phyloP scores from a whole-genome alignment of 2,329 filamentous ascomycete genomes.

The Phoma sp. region DNA sequence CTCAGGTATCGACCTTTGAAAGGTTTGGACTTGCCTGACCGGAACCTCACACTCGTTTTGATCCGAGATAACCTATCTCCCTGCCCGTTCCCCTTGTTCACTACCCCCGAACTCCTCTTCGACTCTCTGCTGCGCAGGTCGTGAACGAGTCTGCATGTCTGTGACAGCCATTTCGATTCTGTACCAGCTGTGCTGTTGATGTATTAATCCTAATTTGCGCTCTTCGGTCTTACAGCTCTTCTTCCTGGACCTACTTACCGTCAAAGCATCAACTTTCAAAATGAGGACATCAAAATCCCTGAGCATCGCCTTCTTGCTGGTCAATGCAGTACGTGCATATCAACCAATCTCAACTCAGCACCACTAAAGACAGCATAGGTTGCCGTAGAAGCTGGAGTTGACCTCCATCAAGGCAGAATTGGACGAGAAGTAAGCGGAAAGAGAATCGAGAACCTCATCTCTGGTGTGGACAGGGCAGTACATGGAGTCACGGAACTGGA shows the following conservation, averaged over 20 bases:
- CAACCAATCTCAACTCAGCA: background rate
- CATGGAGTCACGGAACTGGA: conserved; percentile 23
- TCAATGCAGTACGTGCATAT: conserved; percentile 36
- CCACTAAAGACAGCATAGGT: conserved; percentile 32
- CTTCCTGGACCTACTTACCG: background rate
- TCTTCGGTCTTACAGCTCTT: background rate
- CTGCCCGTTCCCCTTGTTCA: conserved; percentile 17
- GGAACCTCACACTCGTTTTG: conserved; percentile 37
- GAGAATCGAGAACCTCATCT: conserved; percentile 33
- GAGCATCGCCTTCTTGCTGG: conserved; percentile 36
- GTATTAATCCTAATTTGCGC: conserved; percentile 38
- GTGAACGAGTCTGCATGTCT: conserved; percentile 45
- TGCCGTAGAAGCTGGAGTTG: conserved; percentile 31
- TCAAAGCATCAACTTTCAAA: conserved; percentile 5
- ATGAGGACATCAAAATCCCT: conserved; percentile 41
- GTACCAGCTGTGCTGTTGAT: conserved; percentile 46
- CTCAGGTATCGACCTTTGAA: conserved; percentile 35
- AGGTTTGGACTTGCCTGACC: conserved; percentile 41
- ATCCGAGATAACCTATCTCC: conserved; percentile 28
- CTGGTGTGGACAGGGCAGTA: conserved; percentile 27
- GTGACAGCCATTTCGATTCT: conserved; percentile 31
- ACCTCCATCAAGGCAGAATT: conserved; percentile 31
- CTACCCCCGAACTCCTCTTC: conserved; percentile 28
- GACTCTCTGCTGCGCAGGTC: conserved; percentile 45
- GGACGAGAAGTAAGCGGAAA: conserved; percentile 30